phyloP scores from a whole-genome alignment of 768 basidiomycete genomes.

The Antrodiella citrinella region DNA sequence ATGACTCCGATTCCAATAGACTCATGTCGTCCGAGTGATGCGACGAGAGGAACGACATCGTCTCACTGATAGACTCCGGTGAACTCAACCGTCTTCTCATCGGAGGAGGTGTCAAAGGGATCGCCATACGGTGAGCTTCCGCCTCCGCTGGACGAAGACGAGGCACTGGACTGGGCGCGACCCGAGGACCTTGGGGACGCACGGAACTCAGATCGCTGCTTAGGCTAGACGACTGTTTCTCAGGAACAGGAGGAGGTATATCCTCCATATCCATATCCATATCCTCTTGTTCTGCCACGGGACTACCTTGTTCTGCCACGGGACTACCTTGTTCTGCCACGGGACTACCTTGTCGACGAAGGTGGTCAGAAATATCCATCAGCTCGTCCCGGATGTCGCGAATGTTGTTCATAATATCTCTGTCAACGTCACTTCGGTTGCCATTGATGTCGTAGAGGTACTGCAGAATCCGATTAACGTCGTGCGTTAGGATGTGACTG shows the following conservation, averaged over 20 bases:
- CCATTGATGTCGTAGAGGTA: conserved; percentile 59
- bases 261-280: no score
- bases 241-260: conserved; percentile 21
- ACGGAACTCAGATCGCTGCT: conserved; percentile 27
- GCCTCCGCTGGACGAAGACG: conserved; percentile 1
- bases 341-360: conserved; percentile 10
- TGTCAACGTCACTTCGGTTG: conserved; percentile 52
- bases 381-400: conserved; percentile 57
- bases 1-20: conserved; percentile 32
- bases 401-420: conserved; percentile 59
- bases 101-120: conserved; percentile 37
- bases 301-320: conserved; percentile 1
- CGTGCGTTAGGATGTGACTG: conserved; percentile 41
- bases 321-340: conserved; percentile 6
- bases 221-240: conserved; percentile 37
- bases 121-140: conserved; percentile 20
- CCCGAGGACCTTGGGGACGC: conserved; percentile 14
- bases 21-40: conserved; percentile 70
- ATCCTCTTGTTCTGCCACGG: neutral
- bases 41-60: conserved; percentile 41
- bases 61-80: conserved; percentile 27
- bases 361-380: conserved; percentile 10
- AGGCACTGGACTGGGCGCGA: neutral
- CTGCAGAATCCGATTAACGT: conserved; percentile 42
- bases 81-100: conserved; percentile 27